phyloP scores from a whole-genome alignment of 176 grass and related monocot species.

The Otatea glauca region DNA sequence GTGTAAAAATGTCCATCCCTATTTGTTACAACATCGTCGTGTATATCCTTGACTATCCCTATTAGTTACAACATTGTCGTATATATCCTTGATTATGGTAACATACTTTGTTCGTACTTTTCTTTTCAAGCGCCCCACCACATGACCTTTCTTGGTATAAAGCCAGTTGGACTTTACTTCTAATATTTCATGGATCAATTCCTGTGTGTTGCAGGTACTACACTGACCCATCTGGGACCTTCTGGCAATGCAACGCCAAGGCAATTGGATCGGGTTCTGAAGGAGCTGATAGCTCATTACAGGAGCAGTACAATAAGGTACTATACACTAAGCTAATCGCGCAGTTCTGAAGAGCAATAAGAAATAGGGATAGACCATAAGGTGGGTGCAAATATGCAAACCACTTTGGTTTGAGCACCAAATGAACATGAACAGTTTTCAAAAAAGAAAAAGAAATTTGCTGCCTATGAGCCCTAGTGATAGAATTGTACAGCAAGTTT shows the following conservation, averaged over 20 bases:
- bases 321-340: neutral
- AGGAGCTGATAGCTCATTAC: constrained; percentile 96
- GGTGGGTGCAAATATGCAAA: neutral
- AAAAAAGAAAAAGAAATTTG: neutral
- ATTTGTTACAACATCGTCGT: no score
- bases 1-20: no score
- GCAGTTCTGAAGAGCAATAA: neutral
- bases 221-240: constrained; percentile 92
- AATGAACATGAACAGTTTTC: neutral
- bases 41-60: no score
- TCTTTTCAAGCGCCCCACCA: no score
- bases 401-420: neutral
- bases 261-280: constrained; percentile 97
- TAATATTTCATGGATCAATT: neutral
- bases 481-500: neutral
- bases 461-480: neutral
- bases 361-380: neutral
- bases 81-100: no score
- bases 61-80: no score
- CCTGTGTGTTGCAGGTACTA: constrained; percentile 67
- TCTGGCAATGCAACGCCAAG: constrained; percentile 97
- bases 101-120: no score
- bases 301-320: constrained; percentile 98
- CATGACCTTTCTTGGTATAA: no score
- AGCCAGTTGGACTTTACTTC: no score